Evolutionary conservation across 164 flowering plant species (phyloP), one percentile per base, ranked within the genome.

Genomic region (Platanus orientalis): DNA sequence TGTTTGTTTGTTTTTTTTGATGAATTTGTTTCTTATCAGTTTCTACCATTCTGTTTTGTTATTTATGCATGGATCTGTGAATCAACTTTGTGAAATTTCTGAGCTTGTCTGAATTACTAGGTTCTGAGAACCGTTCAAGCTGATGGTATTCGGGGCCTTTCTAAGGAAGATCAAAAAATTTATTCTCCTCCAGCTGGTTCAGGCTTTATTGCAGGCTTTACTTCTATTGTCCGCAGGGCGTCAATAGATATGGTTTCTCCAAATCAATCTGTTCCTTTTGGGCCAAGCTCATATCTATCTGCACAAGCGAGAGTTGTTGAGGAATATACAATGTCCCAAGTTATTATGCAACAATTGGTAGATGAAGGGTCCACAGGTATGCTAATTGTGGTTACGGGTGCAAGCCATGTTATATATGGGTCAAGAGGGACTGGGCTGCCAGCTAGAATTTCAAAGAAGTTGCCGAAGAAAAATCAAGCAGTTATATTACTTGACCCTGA

Each of bases 181-280:
- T 94, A 86, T 77, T 82, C 86, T 59, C 98, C 97, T 65, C 97
- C 98, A 66, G 90, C 91, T 58, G 97, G 98, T 71, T 84, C 96
- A 25, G 98, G 98, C 27, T 90, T 89, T 70, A 83, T 87, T 69
- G 80, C 95, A 30, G 98, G 98, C 47, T 83, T 87, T 69, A 70
- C 80, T 65, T 80, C 94, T 24, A 68, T 84, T 20, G 77, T 90
- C 20, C 88, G 79, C 39, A 80, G 90, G 77, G 71, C 84, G 34
- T 70, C 85, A 39, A 39, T 75, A 29, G 97, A 89, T 52, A 59
- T 58, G 68, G 70, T 69, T 69, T 76, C 78, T 57, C 67, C 79
- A 12, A 79, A 71, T 73, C 88, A 67, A 49, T 56, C 80, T 60
- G 69, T 73, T 62, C 79, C 95, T 65, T 94, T 83, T 71, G 98